Percentiles rank a stretch among this genome's conserved stretches.
phyloP scores from a whole-genome alignment of 345 rosid species.

The Eucalyptus paniculata region DNA sequence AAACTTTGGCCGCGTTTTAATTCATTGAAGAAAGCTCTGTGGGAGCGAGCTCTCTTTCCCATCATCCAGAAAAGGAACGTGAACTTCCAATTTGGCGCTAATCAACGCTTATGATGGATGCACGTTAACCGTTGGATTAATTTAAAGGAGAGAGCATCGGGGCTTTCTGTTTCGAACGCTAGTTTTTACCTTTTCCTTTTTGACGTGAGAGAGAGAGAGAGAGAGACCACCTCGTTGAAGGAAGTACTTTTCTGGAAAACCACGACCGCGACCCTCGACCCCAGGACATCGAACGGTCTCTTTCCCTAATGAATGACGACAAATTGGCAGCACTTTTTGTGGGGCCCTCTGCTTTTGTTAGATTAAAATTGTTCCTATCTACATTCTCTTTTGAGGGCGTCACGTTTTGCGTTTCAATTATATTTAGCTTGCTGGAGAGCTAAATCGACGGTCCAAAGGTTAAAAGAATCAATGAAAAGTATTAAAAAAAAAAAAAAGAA shows the following conservation, averaged over 20 bases:
- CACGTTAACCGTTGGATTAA: not conserved
- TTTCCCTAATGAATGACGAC: not conserved
- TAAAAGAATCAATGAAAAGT: not conserved
- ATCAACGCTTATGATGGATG: not conserved
- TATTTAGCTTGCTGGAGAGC: not conserved
- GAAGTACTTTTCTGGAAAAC: not conserved
- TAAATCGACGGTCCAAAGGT: not conserved
- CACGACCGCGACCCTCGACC: not conserved
- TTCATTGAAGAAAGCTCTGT: not conserved
- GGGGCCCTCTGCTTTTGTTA: not conserved
- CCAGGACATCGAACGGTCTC: not conserved
- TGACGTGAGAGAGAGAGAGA: not conserved
- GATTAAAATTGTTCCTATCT: not conserved
- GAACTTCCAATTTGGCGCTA: not conserved
- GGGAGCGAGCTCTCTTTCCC: not conserved
- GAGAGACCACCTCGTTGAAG: not conserved
- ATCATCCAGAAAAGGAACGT: not conserved
- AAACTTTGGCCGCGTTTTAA: not conserved
- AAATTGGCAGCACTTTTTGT: not conserved
- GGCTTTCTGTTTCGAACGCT: not conserved
- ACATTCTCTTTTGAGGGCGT: not conserved
- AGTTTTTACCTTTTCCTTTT: not conserved
- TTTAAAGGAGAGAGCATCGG: not conserved
- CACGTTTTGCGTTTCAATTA: not conserved
- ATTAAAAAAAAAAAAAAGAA: not conserved